A percentile compares a stretch with the other conserved stretches of the same genome.
phyloP scores from a whole-genome alignment of 345 rosid genomes.

The Euclidium syriacum region DNA sequence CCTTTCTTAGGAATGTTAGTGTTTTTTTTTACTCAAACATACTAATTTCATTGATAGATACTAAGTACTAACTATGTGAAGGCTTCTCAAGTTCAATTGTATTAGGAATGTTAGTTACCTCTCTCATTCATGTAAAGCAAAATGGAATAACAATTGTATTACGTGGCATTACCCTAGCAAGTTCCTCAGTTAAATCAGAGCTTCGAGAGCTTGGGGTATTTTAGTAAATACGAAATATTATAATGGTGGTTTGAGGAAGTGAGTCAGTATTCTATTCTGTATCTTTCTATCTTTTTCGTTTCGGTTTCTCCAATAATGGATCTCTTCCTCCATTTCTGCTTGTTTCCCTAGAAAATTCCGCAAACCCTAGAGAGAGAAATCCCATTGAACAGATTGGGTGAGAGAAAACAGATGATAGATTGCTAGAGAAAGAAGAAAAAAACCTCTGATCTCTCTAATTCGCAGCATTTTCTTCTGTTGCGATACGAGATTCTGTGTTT shows the following conservation, averaged over 20 bases:
- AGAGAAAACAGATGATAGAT: not conserved
- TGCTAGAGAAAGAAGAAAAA: not conserved
- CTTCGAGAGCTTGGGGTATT: not conserved
- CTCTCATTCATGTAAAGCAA: too few relatives aligned
- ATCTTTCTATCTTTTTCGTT: not conserved
- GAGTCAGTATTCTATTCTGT: constrained; percentile 12
- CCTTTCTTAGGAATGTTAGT: too few relatives aligned
- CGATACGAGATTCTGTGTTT: not conserved
- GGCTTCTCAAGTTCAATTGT: too few relatives aligned
- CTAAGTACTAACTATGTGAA: too few relatives aligned
- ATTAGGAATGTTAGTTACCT: too few relatives aligned
- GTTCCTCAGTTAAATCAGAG: not conserved
- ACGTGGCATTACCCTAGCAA: constrained; percentile 1
- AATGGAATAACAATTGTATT: not conserved
- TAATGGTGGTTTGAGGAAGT: not conserved
- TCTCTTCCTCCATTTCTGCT: constrained; percentile 17
- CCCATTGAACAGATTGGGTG: not conserved
- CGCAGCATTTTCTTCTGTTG: constrained; percentile 14
- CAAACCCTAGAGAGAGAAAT: constrained; percentile 24
- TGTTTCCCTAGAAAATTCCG: constrained; percentile 22
- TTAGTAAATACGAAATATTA: not conserved
- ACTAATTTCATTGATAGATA: too few relatives aligned
- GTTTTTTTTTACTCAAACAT: too few relatives aligned
- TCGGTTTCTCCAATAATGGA: constrained; percentile 31
- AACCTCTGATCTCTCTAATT: not conserved